Conservation (phyloP, 257 asterid species). For the Parsonsia alboflavescens region DNA sequence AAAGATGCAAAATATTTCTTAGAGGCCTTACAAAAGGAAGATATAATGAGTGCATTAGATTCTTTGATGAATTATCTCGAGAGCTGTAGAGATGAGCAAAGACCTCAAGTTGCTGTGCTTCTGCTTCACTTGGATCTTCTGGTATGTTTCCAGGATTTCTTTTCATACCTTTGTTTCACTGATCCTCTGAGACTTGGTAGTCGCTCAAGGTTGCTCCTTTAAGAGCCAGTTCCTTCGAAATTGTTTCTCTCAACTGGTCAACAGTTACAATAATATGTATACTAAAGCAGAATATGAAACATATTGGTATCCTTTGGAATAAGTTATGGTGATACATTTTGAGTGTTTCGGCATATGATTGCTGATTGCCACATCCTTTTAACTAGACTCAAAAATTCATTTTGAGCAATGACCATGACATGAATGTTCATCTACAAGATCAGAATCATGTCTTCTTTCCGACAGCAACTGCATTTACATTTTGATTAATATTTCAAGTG, state of each 20-base stretch:
- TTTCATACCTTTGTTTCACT: not conserved
- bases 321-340: too few relatives aligned
- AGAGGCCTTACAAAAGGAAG: conserved; percentile 44
- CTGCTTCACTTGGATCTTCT: conserved; percentile 66
- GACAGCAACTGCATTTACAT: not conserved
- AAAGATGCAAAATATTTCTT: conserved; percentile 37
- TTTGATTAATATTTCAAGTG: not conserved
- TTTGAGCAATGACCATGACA: not conserved
- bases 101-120: conserved; percentile 47
- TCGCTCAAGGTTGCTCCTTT: not conserved
- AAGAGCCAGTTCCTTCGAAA: not conserved
- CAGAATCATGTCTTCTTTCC: not conserved
- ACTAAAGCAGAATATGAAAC: not conserved
- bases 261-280: too few relatives aligned
- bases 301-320: not conserved
- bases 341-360: too few relatives aligned
- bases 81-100: conserved; percentile 43
- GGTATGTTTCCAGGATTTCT: conserved; percentile 33
- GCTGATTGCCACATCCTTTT: too few relatives aligned
- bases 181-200: not conserved
- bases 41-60: conserved; percentile 34
- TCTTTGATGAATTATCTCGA: conserved; percentile 42
- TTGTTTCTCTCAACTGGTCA: not conserved
- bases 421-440: not conserved
- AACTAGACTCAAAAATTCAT: not conserved